A percentile compares a stretch with the other conserved stretches of the same genome.
phyloP scores from a whole-genome alignment of 225 moss, liverwort and hornwort species.

The Polytrichum commune region DNA sequence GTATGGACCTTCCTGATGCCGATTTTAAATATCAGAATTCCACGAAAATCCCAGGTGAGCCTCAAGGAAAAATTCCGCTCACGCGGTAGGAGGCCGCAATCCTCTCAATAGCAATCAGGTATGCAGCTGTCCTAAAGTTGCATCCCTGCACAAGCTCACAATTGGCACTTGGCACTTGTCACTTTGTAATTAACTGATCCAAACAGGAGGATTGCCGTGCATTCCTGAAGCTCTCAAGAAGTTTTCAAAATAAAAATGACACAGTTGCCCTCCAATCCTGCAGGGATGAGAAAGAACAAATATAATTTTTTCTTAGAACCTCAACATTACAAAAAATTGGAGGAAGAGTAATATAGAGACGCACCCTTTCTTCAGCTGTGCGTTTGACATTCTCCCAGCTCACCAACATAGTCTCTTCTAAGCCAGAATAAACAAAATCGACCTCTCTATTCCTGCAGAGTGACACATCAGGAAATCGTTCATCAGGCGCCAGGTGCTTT shows the following conservation, averaged over 20 bases:
- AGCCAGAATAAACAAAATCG: constrained; percentile 79
- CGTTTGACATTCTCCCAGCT: constrained; percentile 77
- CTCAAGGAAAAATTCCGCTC: constrained; percentile 86
- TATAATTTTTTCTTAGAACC: no score
- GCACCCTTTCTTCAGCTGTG: constrained; percentile 67
- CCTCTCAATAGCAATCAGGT: constrained; percentile 89
- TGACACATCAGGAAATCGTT: constrained; percentile 10
- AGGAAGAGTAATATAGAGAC: neutral
- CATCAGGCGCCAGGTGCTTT: constrained; percentile 16
- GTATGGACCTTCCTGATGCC: neutral
- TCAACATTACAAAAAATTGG: no score
- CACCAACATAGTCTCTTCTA: constrained; percentile 83
- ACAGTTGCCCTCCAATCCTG: no score
- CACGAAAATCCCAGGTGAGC: neutral
- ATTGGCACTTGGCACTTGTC: neutral
- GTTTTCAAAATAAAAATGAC: no score
- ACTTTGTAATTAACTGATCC: neutral
- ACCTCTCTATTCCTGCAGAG: constrained; percentile 74
- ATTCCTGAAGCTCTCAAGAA: no score
- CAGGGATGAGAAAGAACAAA: no score
- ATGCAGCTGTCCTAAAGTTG: constrained; percentile 83
- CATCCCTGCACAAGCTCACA: constrained; percentile 53
- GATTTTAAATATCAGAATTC: neutral
- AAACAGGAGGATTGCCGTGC: no score
- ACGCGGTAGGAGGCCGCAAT: constrained; percentile 87